Evolutionary conservation across 2,329 filamentous ascomycete genomes (phyloP), one percentile per base, ranked within the genome.

Genomic region (Diplodia sapinea): DNA sequence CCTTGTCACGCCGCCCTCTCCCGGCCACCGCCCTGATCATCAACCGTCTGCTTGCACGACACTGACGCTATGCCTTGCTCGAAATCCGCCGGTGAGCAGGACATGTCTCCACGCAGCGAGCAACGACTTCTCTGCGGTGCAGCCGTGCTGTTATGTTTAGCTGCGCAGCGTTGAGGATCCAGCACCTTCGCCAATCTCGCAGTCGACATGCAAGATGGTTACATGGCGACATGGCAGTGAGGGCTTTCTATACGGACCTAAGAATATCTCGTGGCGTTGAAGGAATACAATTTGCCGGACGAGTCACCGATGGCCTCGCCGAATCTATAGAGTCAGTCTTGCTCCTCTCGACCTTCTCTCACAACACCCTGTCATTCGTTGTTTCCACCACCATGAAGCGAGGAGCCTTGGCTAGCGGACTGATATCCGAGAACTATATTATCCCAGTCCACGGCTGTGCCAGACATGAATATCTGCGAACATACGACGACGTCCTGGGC

Each of bases 261-360:
- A 50, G 57, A 61, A 61, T 61, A 49, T 26, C 40, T 23, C n/a
- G 57, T 61, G 57, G 57, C 57, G 40, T 61, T 26, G 23, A 61
- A 31, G 26, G 26, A 49, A n/a, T 15, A 12, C 26, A 8, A 15
- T 43, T 43, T 59, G 36, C 36, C 36, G 57, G 47, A 49, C 26
- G 57, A 61, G 40, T 61, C 57, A 61, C 40, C 17, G 12, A 59
- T n/a, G 23, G 12, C 38, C 11, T 43, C 31, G 33, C 54, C 8
- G 31, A 47, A 7, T 17, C 23, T 40, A 29, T 61, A 61, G 20
- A 50, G 43, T 40, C 33, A 4, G 12, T 29, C 50, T 52, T 47
- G 43, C 17, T 43, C 20, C 20, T 59, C 55, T 40, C 3, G 7
- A 33, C 15, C 4, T 43, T n/a, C 23, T 5, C 12, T 8, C 17